Evolutionary conservation across 2,329 filamentous ascomycete genomes (phyloP).

Genomic region (Ascochyta clinopodiicola): DNA sequence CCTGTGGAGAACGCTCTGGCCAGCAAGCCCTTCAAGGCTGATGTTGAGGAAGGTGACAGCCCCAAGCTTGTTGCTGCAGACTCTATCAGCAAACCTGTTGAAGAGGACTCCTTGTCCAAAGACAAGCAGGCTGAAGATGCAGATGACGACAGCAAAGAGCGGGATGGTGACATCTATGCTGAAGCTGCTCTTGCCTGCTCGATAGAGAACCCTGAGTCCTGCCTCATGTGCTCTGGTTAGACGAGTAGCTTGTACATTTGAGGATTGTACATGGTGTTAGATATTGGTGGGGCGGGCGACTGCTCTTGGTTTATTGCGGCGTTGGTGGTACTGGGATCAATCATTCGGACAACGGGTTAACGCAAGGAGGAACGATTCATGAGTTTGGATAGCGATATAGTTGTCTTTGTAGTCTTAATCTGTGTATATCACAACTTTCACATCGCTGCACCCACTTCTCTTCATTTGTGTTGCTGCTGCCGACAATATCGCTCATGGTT

Average conservation of each 20-base stretch:
- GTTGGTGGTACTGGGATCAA: slow-evolving; percentile 15
- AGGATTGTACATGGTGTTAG: slow-evolving; percentile 14
- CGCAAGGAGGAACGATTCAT: slow-evolving; percentile 32
- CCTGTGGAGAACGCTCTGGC: slow-evolving; percentile 64
- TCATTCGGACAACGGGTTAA: slow-evolving; percentile 16
- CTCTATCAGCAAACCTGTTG: slow-evolving; percentile 65
- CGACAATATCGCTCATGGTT: slow-evolving; percentile 1
- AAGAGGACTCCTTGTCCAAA: slow-evolving; percentile 65
- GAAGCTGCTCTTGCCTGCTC: slow-evolving; percentile 91
- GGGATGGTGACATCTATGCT: slow-evolving; percentile 93
- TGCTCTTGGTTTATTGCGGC: slow-evolving; percentile 24
- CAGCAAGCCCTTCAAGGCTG: slow-evolving; percentile 75
- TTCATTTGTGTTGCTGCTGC: neutral
- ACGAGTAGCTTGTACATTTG: slow-evolving; percentile 2
- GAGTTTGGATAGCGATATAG: slow-evolving; percentile 25
- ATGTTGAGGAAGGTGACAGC: slow-evolving; percentile 77
- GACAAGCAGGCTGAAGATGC: slow-evolving; percentile 75
- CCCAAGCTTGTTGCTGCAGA: slow-evolving; percentile 80
- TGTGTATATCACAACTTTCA: slow-evolving; percentile 10
- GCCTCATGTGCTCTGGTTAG: slow-evolving; percentile 96
- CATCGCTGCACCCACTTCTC: neutral
- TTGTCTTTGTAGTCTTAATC: slow-evolving; percentile 20
- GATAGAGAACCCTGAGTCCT: slow-evolving; percentile 95
- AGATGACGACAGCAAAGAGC: slow-evolving; percentile 72
- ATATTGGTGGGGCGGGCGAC: slow-evolving; percentile 19